Percentiles rank a stretch among this genome's conserved stretches.
Conservation (phyloP, 2,329 filamentous ascomycete genomes). For the Hypoxylon sp. region DNA sequence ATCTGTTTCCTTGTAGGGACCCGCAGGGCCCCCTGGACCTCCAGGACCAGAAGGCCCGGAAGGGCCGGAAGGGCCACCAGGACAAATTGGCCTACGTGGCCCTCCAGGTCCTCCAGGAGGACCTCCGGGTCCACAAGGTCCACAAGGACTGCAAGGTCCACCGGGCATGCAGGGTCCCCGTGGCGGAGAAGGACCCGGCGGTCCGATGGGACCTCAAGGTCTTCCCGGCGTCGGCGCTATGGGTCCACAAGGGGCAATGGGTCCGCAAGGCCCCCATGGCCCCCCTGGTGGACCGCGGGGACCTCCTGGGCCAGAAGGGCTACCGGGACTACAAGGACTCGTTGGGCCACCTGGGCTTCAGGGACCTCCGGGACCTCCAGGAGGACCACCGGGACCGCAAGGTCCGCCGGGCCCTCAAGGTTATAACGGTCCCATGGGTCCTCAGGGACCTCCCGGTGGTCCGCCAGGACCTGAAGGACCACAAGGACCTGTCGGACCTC, state of each 20-base stretch:
- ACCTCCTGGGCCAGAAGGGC: background rate
- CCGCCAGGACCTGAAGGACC: background rate
- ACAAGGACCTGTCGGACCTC: background rate
- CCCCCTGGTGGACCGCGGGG: slow-evolving; percentile 3
- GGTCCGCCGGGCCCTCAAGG: background rate
- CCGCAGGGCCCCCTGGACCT: slow-evolving; percentile 3
- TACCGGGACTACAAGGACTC: background rate
- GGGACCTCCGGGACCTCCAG: background rate
- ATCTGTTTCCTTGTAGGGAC: background rate
- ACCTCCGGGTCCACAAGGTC: background rate
- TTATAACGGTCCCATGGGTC: background rate
- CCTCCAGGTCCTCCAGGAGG: background rate
- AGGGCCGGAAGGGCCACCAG: background rate
- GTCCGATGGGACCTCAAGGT: slow-evolving; percentile 9
- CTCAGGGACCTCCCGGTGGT: background rate
- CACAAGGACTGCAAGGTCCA: slow-evolving; percentile 1
- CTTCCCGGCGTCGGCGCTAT: background rate
- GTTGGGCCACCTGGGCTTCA: background rate
- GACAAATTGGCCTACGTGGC: background rate
- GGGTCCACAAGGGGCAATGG: slow-evolving; percentile 8
- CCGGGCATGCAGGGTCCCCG: background rate
- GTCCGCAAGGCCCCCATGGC: slow-evolving; percentile 2
- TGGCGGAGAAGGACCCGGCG: slow-evolving; percentile 2
- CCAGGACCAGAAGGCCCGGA: background rate
- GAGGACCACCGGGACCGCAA: background rate